Conservation (phyloP, 108 stramenopile species). For the Asterionellopsis glacialis region DNA sequence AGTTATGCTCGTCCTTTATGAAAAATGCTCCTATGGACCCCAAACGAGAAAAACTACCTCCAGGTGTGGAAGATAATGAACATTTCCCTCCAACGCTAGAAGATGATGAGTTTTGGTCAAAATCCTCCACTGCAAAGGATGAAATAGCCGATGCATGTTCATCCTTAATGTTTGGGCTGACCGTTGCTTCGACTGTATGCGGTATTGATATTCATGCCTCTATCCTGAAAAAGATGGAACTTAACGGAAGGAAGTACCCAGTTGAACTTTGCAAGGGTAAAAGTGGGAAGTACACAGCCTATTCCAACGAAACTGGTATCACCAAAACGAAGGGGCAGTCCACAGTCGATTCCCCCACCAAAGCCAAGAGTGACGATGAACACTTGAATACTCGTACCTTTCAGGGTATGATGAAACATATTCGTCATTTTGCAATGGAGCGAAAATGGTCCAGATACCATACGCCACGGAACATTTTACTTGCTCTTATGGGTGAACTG, state of each 20-base stretch:
- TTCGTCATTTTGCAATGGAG: slow-evolving; percentile 59
- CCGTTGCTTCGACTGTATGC: no score
- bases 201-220: neutral
- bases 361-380: slow-evolving; percentile 11
- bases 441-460: slow-evolving; percentile 79
- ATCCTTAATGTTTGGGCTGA: no score
- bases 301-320: slow-evolving; percentile 73
- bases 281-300: slow-evolving; percentile 75
- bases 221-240: slow-evolving; percentile 65
- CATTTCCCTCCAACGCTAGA: no score
- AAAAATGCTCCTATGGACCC: slow-evolving; percentile 7
- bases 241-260: slow-evolving; percentile 81
- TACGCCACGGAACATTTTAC: slow-evolving; percentile 77
- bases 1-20: neutral
- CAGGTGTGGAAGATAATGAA: no score
- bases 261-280: slow-evolving; percentile 80
- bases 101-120: no score
- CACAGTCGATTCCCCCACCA: slow-evolving; percentile 17
- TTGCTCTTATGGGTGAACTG: slow-evolving; percentile 86
- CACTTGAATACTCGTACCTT: slow-evolving; percentile 7
- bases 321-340: slow-evolving; percentile 62
- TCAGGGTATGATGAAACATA: slow-evolving; percentile 23
- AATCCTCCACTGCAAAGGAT: no score
- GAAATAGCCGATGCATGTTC: no score
- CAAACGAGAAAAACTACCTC: no score